These are phyloP conservation scores for Blastobotrys illinoisensis DNA, from an alignment of 1,139 yeast species.

Conservation along the genomic window DNA sequence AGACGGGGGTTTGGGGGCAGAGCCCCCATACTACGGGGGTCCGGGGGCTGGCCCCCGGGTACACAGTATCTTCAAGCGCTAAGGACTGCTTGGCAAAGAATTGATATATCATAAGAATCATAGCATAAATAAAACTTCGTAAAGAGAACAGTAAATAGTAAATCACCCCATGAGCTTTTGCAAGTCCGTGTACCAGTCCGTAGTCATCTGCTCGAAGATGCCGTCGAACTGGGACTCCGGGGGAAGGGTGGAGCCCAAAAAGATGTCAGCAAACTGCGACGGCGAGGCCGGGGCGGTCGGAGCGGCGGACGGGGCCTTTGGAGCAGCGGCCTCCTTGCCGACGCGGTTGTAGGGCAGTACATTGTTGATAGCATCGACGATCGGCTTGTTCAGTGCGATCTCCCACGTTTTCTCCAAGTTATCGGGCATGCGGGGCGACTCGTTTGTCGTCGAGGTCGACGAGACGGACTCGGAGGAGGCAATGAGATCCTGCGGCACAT, in stretches of 20 bases:
- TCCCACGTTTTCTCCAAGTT: neutral
- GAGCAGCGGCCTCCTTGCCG: neutral
- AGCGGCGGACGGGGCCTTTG: neutral
- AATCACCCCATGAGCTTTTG: slow-evolving; percentile 10
- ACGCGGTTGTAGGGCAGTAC: neutral
- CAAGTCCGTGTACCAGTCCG: slow-evolving; percentile 14
- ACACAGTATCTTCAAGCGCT: too few relatives aligned
- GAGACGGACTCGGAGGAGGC: slow-evolving; percentile 1
- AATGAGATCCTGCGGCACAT: slow-evolving; percentile 16
- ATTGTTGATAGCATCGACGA: neutral
- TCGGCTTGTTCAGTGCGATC: neutral
- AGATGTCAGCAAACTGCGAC: slow-evolving; percentile 10
- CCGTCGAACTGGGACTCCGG: neutral
- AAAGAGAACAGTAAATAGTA: neutral
- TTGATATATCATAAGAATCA: neutral
- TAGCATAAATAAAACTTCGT: neutral
- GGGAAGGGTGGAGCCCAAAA: slow-evolving; percentile 5
- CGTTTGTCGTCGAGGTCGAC: neutral
- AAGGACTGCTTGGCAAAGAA: too few relatives aligned
- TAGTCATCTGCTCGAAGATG: slow-evolving; percentile 12
- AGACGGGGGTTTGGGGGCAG: too few relatives aligned
- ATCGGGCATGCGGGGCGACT: neutral
- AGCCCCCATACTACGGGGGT: too few relatives aligned
- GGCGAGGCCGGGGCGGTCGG: neutral
- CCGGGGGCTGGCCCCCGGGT: too few relatives aligned